A percentile compares a stretch with the other conserved stretches of the same genome.
Conservation (phyloP, 495 filamentous ascomycete species). For the Pyronema domesticum region DNA sequence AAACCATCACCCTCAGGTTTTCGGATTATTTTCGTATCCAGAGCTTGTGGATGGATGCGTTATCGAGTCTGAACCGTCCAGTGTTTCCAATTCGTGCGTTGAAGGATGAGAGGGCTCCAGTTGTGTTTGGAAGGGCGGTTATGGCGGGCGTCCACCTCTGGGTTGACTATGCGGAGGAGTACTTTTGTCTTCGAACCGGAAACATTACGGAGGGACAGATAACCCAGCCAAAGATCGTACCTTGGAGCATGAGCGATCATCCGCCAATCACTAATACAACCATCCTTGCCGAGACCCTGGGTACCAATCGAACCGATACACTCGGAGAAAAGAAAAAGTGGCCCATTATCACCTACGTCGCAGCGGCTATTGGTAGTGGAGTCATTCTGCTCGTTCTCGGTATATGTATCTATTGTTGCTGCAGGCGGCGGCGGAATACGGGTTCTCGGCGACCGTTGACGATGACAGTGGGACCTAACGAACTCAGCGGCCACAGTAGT, state of each 20-base stretch:
- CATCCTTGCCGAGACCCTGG: not conserved
- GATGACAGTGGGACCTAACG: too few species aligned
- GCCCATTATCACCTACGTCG: too few species aligned
- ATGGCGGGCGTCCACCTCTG: conserved; percentile 15
- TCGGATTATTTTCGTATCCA: conserved; percentile 3
- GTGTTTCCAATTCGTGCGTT: conserved; percentile 11
- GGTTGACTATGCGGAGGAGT: conserved; percentile 18
- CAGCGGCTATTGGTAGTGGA: too few species aligned
- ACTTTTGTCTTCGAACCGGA: conserved; percentile 12
- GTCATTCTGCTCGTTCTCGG: too few species aligned
- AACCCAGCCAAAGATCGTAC: not conserved
- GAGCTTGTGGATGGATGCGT: not conserved
- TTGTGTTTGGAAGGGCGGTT: conserved; percentile 16
- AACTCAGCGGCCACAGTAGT: too few species aligned
- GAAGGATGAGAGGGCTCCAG: conserved; percentile 9
- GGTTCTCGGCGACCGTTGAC: too few species aligned
- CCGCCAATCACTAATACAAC: conserved; percentile 12
- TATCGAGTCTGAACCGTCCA: not conserved
- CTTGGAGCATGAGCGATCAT: conserved; percentile 9
- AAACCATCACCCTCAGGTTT: conserved; percentile 7
- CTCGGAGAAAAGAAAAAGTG: too few species aligned
- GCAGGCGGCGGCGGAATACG: too few species aligned
- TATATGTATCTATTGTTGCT: too few species aligned
- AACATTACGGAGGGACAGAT: not conserved
- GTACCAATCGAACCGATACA: not conserved